Evolutionary conservation across 2,329 filamentous ascomycete genomes (phyloP), one percentile per base, ranked within the genome.

Genomic region (Lachnum nothofagi): DNA sequence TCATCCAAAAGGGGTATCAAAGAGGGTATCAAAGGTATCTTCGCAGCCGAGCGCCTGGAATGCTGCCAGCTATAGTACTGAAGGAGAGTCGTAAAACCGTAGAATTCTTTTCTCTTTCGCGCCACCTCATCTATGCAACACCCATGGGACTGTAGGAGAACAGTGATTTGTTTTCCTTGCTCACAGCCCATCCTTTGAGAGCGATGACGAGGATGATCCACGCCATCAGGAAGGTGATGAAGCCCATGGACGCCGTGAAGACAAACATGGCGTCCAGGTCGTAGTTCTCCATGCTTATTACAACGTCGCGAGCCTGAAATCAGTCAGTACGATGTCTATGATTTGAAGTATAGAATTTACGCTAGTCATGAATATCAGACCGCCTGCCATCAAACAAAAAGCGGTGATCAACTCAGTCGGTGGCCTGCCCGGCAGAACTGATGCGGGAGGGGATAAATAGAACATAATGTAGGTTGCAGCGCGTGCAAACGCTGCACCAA

Each of bases 301-400:
- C 79, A 0, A 86, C 86, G 63, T 94, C 89, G 48, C 80, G 79
- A 53, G 86, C 86, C 82, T 86, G 53, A 41, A 35, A 20, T n/a
- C 31, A 16, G 29, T 23, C 22, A 50, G 67, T 54, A 66, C 57
- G 48, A 17, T 47, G 42, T 42, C 16, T 46, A 40, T 12, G 2
- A 16, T 4, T 7, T 40, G 23, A 35, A 14, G 12, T 41, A n/a
- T 34, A 41, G n/a, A 22, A 80, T 83, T 74, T 72, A 86, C 84
- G 65, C 89, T 95, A 52, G 87, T 77, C 87, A 96, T 95, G 70
- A 97, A 96, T 46, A 96, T 83, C 39, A 94, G 74, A 5, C 93
- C 91, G 22, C 93, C 91, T 1, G 87, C 76, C 54, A 94, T 88
- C 51, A 97, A 74, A 34, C 90, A 93, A 65, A 97, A 97, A 0